Evolutionary conservation across 2,329 filamentous ascomycete genomes (phyloP).

Genomic region (Claviceps capensis): DNA sequence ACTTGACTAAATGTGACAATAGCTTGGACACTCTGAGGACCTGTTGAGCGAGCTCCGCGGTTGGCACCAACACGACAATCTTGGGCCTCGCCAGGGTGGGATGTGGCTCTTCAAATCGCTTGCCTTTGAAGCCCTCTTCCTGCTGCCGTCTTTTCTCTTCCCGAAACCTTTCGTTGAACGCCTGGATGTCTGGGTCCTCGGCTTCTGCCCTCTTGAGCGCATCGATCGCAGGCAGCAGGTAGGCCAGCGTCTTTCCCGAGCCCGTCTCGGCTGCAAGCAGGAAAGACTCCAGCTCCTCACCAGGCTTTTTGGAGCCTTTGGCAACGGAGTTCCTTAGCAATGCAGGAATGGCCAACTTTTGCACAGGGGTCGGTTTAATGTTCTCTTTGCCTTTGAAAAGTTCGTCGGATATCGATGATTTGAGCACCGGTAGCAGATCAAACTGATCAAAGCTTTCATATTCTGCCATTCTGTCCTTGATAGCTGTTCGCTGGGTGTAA

Average conservation of each 20-base stretch:
- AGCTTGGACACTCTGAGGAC: constrained; percentile 69
- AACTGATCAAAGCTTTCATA: constrained; percentile 74
- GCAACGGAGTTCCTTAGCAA: constrained; percentile 45
- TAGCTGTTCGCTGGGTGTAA: constrained; percentile 48
- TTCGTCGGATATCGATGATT: constrained; percentile 57
- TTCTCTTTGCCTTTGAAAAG: constrained; percentile 63
- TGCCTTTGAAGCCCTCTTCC: constrained; percentile 40
- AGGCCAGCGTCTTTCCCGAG: constrained; percentile 91
- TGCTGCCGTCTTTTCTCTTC: constrained; percentile 43
- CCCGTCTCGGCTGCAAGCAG: constrained; percentile 91
- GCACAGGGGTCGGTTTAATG: constrained; percentile 74
- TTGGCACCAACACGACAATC: constrained; percentile 78
- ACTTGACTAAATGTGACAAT: constrained; percentile 75
- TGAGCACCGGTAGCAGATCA: constrained; percentile 55
- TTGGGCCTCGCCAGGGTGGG: constrained; percentile 66
- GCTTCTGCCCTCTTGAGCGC: constrained; percentile 67
- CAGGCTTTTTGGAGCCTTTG: constrained; percentile 16
- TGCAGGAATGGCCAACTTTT: constrained; percentile 75
- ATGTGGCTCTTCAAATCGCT: constrained; percentile 54
- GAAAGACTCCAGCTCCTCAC: constrained; percentile 38
- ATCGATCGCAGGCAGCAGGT: constrained; percentile 73
- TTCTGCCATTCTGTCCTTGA: constrained; percentile 45
- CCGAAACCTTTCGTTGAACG: constrained; percentile 40
- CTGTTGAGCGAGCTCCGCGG: constrained; percentile 81
- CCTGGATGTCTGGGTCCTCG: constrained; percentile 41